Evolutionary conservation across 2,329 filamentous ascomycete species (phyloP), one percentile per base, ranked within the genome.

Genomic region (Ophiocordyceps camponoti-floridani): DNA sequence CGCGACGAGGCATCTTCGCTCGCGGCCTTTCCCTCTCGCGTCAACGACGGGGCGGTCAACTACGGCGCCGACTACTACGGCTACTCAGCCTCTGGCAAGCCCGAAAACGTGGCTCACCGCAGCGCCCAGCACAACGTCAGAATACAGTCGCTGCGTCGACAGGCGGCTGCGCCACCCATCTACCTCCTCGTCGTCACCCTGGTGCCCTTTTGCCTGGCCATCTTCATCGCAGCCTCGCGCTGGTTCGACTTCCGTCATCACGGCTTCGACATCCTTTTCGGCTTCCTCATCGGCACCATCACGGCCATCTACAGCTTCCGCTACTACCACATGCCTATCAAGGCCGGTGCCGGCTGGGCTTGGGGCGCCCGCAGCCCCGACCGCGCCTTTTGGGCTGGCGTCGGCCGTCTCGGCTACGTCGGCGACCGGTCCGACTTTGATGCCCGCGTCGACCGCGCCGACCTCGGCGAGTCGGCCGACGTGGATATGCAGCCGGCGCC

Each of bases 201-300:
- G 16, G 61, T 84, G 1, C 88, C 88, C 2, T 73, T 87, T 50
- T 81, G 78, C 46, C 66, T 75, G 1, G 82, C 87, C 5, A 73
- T 87, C 49, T 94, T 87, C 64, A 82, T 95, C 49, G 72, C 81
- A n/a, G 76, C 79, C 27, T 89, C 85, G 1, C 82, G 89, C 11
- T 96, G 82, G 73, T 87, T 81, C 47, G 81, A 95, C 60, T 93
- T 81, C 64, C 78, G 84, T 37, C 89, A 96, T 60, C 84, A 89
- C 58, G 87, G 81, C n/a, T 89, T 94, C 58, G 89, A 96, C 51
- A 84, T 95, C 51, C 63, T 95, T 2, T 85, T 83, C 49, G 89
- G 89, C n/a, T 82, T 80, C 45, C 51, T 83, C 12, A 82, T 95
- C 49, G 89, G 89, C 9, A 71, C 80, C 13, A 62, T 78, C 41